phyloP scores from a whole-genome alignment of 1,284 basidiomycete species.

The Chiua sp. region DNA sequence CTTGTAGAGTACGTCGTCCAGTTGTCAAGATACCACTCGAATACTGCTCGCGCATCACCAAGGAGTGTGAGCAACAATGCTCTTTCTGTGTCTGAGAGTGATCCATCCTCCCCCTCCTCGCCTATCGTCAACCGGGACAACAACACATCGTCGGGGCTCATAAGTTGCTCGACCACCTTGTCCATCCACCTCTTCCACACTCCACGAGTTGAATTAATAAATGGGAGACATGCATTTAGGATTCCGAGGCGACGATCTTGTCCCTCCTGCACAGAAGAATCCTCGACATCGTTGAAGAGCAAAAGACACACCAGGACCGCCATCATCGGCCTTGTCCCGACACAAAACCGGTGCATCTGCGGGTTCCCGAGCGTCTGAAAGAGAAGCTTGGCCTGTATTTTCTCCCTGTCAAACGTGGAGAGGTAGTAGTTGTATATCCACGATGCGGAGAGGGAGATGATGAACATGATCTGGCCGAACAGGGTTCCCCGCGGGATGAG shows the following conservation, averaged over 20 bases:
- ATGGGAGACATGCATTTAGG: constrained; percentile 27
- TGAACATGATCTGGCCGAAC: constrained; percentile 40
- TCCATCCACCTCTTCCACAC: constrained; percentile 33
- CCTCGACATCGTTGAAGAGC: constrained; percentile 23
- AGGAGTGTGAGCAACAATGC: constrained; percentile 20
- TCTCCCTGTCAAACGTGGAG: constrained; percentile 28
- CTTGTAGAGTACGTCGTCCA: constrained; percentile 12
- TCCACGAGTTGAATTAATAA: constrained; percentile 18
- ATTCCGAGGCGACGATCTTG: constrained; percentile 27
- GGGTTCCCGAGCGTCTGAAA: constrained; percentile 19
- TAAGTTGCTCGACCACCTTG: constrained; percentile 28
- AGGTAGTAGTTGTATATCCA: constrained; percentile 36
- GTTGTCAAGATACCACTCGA: constrained; percentile 26
- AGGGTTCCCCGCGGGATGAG: constrained; percentile 35
- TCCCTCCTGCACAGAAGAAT: constrained; percentile 19
- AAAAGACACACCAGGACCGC: constrained; percentile 27
- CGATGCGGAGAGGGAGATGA: constrained; percentile 31
- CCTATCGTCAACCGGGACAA: constrained; percentile 17
- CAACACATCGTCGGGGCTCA: constrained; percentile 13
- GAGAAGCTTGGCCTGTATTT: constrained; percentile 29
- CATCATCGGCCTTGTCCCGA: constrained; percentile 26
- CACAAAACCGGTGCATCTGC: constrained; percentile 20
- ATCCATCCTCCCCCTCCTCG: constrained; percentile 6
- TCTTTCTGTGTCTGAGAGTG: constrained; percentile 20
- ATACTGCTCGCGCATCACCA: constrained; percentile 27